Conservation (phyloP, 805 yeast genomes). For the Ogataea saltuana region DNA sequence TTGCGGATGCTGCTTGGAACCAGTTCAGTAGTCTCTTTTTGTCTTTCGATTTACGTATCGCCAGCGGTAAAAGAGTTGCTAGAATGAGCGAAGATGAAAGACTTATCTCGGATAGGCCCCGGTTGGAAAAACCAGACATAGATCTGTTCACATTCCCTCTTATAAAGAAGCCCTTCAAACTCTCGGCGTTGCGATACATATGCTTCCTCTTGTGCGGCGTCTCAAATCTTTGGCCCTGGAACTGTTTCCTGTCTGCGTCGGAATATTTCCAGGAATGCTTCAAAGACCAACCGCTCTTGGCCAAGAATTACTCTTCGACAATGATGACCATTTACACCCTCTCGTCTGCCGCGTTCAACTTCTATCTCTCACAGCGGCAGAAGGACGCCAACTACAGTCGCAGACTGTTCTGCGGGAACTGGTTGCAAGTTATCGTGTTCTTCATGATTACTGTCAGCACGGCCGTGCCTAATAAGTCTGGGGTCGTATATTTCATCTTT, state of each 20-base stretch:
- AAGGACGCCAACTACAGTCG: slow-evolving; percentile 53
- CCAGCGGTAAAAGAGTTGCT: too few species aligned
- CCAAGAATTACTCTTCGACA: slow-evolving; percentile 68
- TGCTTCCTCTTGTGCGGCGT: slow-evolving; percentile 73
- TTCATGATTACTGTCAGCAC: slow-evolving; percentile 55
- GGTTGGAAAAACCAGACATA: slow-evolving; percentile 9
- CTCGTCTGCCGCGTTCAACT: slow-evolving; percentile 59
- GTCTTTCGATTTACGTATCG: too few species aligned
- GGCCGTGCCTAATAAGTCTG: slow-evolving; percentile 35
- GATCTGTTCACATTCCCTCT: slow-evolving; percentile 19
- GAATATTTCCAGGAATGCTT: slow-evolving; percentile 73
- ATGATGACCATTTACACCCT: slow-evolving; percentile 87
- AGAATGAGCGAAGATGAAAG: slow-evolving; percentile 6
- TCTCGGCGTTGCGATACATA: slow-evolving; percentile 42
- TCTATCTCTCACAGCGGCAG: slow-evolving; percentile 66
- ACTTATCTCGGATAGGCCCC: slow-evolving; percentile 4
- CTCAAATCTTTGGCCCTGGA: slow-evolving; percentile 95
- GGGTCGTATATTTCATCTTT: slow-evolving; percentile 45
- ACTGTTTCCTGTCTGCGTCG: slow-evolving; percentile 83
- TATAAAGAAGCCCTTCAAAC: slow-evolving; percentile 16
- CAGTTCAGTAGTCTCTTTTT: too few species aligned
- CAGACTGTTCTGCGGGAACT: slow-evolving; percentile 63
- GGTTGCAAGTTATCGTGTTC: slow-evolving; percentile 59
- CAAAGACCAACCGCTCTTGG: slow-evolving; percentile 46
- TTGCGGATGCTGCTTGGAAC: too few species aligned